A percentile compares a stretch with the other conserved stretches of the same genome.
Conservation (phyloP, 202 grass and related monocot genomes). For the Miscanthus sacchariflorus region DNA sequence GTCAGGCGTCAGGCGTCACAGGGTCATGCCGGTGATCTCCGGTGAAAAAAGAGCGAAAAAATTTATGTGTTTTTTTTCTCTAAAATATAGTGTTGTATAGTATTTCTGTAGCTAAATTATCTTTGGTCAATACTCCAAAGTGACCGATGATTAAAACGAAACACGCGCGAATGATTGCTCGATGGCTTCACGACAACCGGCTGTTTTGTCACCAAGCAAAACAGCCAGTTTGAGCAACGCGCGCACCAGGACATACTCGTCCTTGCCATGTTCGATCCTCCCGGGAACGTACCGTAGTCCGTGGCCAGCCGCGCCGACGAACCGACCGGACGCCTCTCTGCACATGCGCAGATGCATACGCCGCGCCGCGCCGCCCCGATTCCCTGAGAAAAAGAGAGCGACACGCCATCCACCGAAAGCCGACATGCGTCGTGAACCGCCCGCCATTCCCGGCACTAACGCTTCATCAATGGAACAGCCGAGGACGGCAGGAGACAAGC, state of each 20-base stretch:
- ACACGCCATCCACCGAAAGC: neutral
- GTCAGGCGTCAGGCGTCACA: too few relatives aligned
- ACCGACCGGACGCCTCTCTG: neutral
- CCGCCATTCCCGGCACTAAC: neutral
- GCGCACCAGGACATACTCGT: too few relatives aligned
- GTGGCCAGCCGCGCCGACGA: neutral
- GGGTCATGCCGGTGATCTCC: too few relatives aligned
- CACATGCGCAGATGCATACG: neutral
- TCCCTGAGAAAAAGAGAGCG: neutral
- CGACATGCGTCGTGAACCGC: constrained; percentile 39
- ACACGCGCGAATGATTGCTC: neutral
- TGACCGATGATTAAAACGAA: neutral
- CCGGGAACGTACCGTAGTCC: neutral
- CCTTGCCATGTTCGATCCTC: neutral
- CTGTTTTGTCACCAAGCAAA: neutral
- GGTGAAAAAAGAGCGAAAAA: too few relatives aligned
- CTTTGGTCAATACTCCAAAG: too few relatives aligned
- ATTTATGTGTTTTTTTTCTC: too few relatives aligned
- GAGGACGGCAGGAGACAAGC: neutral
- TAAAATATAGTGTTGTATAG: too few relatives aligned
- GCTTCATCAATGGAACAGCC: neutral
- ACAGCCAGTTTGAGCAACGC: neutral
- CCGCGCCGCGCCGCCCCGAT: neutral
- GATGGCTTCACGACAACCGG: neutral
- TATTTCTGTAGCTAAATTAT: too few relatives aligned